Evolutionary conservation across 176 grass and related monocot species (phyloP).

Genomic region (Bothriochloa decipiens): DNA sequence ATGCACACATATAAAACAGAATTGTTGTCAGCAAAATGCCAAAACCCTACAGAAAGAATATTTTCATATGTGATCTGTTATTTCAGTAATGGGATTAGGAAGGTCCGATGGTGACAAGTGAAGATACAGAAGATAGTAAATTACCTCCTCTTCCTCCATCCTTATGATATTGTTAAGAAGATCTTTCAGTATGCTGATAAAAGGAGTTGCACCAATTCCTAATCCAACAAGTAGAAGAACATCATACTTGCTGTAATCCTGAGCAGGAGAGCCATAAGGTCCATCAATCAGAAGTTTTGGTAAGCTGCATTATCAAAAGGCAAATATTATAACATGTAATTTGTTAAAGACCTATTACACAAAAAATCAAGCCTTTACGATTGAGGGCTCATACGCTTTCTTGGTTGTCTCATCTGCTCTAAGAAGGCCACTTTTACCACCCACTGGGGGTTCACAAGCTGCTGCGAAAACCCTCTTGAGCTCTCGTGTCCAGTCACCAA

Average conservation of each 20-base stretch:
- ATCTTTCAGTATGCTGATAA: constrained; percentile 99
- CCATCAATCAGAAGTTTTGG: constrained; percentile 98
- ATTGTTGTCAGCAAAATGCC: constrained; percentile 5
- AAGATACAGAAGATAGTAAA: constrained; percentile 20
- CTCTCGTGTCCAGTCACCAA: constrained; percentile 97
- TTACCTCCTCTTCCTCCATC: constrained; percentile 91
- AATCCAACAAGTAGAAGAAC: constrained; percentile 95
- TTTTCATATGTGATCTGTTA: constrained; percentile 11
- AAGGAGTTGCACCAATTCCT: constrained; percentile 96
- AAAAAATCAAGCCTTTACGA: constrained; percentile 1
- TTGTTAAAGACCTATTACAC: constrained; percentile 29
- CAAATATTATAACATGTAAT: constrained; percentile 10
- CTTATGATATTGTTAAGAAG: constrained; percentile 91
- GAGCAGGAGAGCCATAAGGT: constrained; percentile 92
- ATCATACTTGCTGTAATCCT: constrained; percentile 98
- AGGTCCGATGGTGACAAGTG: constrained; percentile 1
- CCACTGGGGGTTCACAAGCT: constrained; percentile 82
- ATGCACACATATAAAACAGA: background rate
- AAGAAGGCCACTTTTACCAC: constrained; percentile 93
- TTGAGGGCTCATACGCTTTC: constrained; percentile 58
- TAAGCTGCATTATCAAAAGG: constrained; percentile 67
- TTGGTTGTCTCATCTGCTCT: constrained; percentile 94
- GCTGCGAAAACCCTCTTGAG: constrained; percentile 85
- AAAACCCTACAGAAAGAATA: constrained; percentile 18
- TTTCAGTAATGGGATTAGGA: constrained; percentile 28